Evolutionary conservation across 352 stramenopile genomes (phyloP).

Genomic region (Globisporangium rhizosaccharum): DNA sequence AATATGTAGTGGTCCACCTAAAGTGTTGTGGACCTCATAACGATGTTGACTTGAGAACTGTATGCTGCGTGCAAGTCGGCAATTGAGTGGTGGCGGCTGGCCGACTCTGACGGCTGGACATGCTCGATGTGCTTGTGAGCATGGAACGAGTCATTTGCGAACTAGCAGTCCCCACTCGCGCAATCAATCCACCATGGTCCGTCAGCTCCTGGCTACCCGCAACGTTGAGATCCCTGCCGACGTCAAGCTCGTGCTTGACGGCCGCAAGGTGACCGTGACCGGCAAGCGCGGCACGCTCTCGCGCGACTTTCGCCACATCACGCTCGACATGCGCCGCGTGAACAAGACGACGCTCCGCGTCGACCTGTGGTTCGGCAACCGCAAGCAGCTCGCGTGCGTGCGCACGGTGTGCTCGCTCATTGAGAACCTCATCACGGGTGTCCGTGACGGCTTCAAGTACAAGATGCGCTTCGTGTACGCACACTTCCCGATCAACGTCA

Average conservation of each 20-base stretch:
- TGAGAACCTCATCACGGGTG: conserved; percentile 99
- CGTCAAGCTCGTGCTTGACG: conserved; percentile 93
- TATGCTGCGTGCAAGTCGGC: too few species aligned
- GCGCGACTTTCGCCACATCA: conserved; percentile 97
- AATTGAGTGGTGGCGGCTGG: not conserved
- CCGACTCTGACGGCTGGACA: not conserved
- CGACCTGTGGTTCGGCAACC: conserved; percentile 98
- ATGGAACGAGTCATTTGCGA: conserved; percentile 42
- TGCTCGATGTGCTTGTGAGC: not conserved
- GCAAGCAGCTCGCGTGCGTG: conserved; percentile 97
- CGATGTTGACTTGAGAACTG: too few species aligned
- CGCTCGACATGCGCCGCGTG: conserved; percentile 92
- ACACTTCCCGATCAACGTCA: conserved; percentile 99
- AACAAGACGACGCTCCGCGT: conserved; percentile 93
- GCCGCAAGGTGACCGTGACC: conserved; percentile 94
- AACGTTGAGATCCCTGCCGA: conserved; percentile 92
- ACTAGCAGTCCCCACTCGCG: conserved; percentile 40
- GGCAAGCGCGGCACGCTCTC: conserved; percentile 93
- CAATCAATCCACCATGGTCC: conserved; percentile 56
- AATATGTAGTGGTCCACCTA: too few species aligned
- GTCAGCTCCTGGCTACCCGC: conserved; percentile 90
- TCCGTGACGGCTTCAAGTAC: conserved; percentile 97
- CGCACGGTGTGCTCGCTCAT: conserved; percentile 98
- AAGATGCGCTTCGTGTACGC: conserved; percentile 99
- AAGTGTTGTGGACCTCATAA: not conserved